These are phyloP conservation scores for Clitoria ternatea DNA, from an alignment of 306 rosid species.

Conservation along the genomic window DNA sequence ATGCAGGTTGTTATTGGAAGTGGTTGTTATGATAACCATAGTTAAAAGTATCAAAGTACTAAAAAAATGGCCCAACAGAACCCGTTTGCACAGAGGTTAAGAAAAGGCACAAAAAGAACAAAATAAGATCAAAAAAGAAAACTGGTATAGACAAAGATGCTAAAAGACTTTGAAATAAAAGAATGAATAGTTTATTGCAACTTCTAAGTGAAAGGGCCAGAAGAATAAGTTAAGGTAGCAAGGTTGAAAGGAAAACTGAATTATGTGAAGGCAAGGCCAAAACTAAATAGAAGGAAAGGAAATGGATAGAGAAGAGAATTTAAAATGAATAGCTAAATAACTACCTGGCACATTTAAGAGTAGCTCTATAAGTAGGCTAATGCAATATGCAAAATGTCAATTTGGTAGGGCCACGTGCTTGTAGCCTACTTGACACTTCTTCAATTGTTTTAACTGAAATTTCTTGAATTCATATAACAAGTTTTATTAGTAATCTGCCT, in stretches of 20 bases:
- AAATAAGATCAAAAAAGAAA: slow-evolving; percentile 28
- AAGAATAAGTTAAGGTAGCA: slow-evolving; percentile 20
- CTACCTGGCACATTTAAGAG: slow-evolving; percentile 28
- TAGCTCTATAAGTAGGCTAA: slow-evolving; percentile 45
- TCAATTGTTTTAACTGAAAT: slow-evolving; percentile 16
- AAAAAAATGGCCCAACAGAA: slow-evolving; percentile 12
- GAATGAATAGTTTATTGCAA: not conserved
- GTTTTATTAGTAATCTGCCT: not conserved
- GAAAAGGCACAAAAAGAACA: slow-evolving; percentile 26
- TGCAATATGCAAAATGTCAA: slow-evolving; percentile 41
- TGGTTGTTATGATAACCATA: slow-evolving; percentile 46
- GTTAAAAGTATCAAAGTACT: slow-evolving; percentile 18
- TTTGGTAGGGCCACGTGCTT: slow-evolving; percentile 50
- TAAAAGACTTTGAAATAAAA: slow-evolving; percentile 3
- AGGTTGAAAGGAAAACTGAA: slow-evolving; percentile 24
- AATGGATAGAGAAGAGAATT: slow-evolving; percentile 21
- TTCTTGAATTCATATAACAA: not conserved
- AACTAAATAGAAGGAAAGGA: slow-evolving; percentile 1
- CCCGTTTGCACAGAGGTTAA: slow-evolving; percentile 18
- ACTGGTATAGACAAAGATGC: slow-evolving; percentile 31
- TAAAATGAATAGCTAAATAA: slow-evolving; percentile 27
- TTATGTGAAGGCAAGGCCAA: slow-evolving; percentile 22
- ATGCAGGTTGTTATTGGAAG: slow-evolving; percentile 32
- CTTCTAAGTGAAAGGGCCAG: slow-evolving; percentile 7
- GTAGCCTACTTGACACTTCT: slow-evolving; percentile 38